Base-by-base conservation (phyloP, 2,329 filamentous ascomycete species). In the Sphaerulina musiva region DNA sequence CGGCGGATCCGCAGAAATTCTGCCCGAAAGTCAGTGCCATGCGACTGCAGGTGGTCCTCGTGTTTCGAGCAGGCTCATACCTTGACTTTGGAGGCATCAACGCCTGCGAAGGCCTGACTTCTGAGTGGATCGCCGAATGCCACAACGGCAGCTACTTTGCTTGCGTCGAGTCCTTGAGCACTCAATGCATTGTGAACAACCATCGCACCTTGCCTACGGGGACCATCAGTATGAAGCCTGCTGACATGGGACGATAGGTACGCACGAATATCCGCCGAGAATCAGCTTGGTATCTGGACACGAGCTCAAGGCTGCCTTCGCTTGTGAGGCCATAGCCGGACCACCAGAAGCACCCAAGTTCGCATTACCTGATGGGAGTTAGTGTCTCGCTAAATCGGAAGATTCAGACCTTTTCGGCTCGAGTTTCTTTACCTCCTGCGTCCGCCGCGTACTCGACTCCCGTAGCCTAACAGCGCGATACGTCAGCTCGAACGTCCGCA, bases 71-170 rank as follows among this genome's bases (percentile, higher is more conserved):
- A 29, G 5, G 3, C 6, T 29, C 26, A 29, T 29, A 42, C 40
- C 48, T 63, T 58, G 40, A 59, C 56, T 56, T 59, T 62, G n/a
- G 48, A 48, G 9, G 60, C 51, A 36, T 58, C 55, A 5, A 66
- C 62, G 14, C 60, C 57, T 40, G 62, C 53, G 46, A 65, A 61
- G 31, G 44, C 57, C 46, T 62, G 56, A 11, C 60, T 59, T 44
- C 65, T 66, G 42, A 64, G 51, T 5, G 64, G 64, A 41, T 67
- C 65, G 8, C 65, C 65, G 48, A 65, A 67, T 23, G 58, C 59
- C 8, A 66, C 62, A 2, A 61, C 60, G n/a, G 62, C 65, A 23
- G 64, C 62, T 26, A 65, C 56, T 26, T 60, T 59, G 46, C 51
- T 52, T n/a, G 61, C 59, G 41, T 62, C 55, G 29, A 65, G 42